Base-by-base conservation (phyloP, 257 asterid species). In the Przewalskia tangutica region DNA sequence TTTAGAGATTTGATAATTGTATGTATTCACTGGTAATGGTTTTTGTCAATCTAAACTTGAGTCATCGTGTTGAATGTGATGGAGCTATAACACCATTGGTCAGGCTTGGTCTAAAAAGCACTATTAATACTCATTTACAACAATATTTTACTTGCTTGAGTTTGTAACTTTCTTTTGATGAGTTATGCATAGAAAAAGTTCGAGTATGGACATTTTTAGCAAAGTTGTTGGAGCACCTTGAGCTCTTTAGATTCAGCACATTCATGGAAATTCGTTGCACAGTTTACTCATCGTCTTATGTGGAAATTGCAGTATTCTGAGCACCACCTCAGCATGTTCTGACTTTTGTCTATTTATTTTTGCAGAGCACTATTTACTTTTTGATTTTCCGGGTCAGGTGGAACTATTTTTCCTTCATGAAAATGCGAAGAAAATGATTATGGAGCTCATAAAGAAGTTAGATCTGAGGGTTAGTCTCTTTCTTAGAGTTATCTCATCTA, bases 381-480 rank as follows among this genome's bases (percentile, higher is more conserved):
- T 95, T 83, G 99, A 95, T 91, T 92, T 95, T 83, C 98, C 99
- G 63, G 98, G 98, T 76, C 99, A 95, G 90, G 99, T 96, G 87
- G 99, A 96, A 82, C 95, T 94, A 83, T 96, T 96, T 88, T 96
- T 96, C 87, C 97, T 96, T 77, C 98, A 96, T 62, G 88, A 87
- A 84, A 92, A 89, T 85, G 98, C 97, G 3, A 94, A 96, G 89
- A 81, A 84, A 48, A 93, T 93, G 78, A 86, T 96, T 81, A 94
- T 93, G 98, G 79, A 84, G 81, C 98, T 96, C 89, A 84, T 91
- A 65, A 94, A 96, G 92, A 93, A 92, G 73, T 90, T 96, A 84
- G 81, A 94, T 88, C 95, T 93, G 79, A 88, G 93, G 97, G 99
- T 66, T 77, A 84, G 65, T 81, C 68, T 77, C 80, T 81, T 58